Conservation (phyloP, 1,284 basidiomycete genomes). For the Cryptococcus sp. region DNA sequence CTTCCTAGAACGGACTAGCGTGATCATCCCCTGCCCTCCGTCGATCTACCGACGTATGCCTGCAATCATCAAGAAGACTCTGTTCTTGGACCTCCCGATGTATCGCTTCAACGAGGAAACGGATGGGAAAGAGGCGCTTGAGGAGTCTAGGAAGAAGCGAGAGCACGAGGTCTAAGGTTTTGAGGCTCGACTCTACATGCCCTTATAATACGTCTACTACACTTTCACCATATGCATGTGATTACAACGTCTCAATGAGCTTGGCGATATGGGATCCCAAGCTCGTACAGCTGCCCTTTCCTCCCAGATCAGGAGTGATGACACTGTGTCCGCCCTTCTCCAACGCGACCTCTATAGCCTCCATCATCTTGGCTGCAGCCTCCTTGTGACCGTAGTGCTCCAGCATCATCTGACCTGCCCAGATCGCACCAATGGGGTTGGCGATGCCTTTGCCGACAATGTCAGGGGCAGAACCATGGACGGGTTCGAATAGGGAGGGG, state of each 20-base stretch:
- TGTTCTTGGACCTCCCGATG: constrained; percentile 62
- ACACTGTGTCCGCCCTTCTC: constrained; percentile 31
- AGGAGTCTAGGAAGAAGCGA: constrained; percentile 42
- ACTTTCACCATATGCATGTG: too few relatives aligned
- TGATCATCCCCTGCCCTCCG: constrained; percentile 63
- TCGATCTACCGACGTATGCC: constrained; percentile 57
- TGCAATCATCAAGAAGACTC: constrained; percentile 53
- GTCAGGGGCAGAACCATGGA: constrained; percentile 77
- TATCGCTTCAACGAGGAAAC: constrained; percentile 56
- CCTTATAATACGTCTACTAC: too few relatives aligned
- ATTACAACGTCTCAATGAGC: constrained; percentile 13
- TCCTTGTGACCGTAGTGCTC: constrained; percentile 53
- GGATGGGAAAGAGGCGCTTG: constrained; percentile 52
- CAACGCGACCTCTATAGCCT: constrained; percentile 50
- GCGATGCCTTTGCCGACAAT: constrained; percentile 64
- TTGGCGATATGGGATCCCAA: constrained; percentile 19
- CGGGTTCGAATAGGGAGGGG: constrained; percentile 53
- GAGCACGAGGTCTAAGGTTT: not conserved
- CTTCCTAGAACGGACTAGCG: constrained; percentile 58
- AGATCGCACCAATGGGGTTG: constrained; percentile 52
- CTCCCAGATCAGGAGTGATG: constrained; percentile 85
- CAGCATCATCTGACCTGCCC: constrained; percentile 58
- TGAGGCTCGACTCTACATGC: too few relatives aligned
- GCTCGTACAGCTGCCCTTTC: constrained; percentile 51
- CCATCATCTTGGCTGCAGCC: constrained; percentile 52